phyloP scores from a whole-genome alignment of 1,284 basidiomycete genomes.

The Erythrobasidium hasegawianum region DNA sequence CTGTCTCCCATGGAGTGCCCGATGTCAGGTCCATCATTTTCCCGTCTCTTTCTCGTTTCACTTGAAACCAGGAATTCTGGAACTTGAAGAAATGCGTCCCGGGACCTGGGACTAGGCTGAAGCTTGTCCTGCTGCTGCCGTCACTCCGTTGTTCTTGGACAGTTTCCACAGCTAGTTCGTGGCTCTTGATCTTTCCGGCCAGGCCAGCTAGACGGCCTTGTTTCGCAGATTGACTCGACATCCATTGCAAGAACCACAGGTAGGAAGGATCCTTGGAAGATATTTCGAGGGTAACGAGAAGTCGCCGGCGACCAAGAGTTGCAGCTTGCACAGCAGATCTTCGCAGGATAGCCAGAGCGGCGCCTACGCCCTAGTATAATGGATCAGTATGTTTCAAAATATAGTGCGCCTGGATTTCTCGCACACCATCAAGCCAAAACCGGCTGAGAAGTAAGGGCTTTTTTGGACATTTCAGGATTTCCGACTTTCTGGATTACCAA shows the following conservation, averaged over 20 bases:
- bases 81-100: conserved; percentile 93
- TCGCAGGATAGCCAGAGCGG: conserved; percentile 70
- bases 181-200: conserved; percentile 64
- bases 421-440: conserved; percentile 86
- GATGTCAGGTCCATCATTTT: conserved; percentile 87
- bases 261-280: conserved; percentile 93
- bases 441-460: conserved; percentile 93
- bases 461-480: too few relatives aligned
- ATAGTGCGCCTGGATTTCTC: too few relatives aligned
- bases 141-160: conserved; percentile 80
- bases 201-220: conserved; percentile 36
- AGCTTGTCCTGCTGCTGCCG: conserved; percentile 77
- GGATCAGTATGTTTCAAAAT: background rate
- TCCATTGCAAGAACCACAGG: conserved; percentile 97
- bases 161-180: conserved; percentile 94
- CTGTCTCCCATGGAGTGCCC: conserved; percentile 94
- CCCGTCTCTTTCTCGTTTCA: conserved; percentile 85
- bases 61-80: conserved; percentile 89
- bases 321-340: conserved; percentile 67
- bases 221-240: conserved; percentile 59
- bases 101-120: conserved; percentile 91
- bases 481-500: background rate
- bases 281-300: conserved; percentile 94
- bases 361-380: conserved; percentile 68
- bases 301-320: conserved; percentile 73